Base-by-base conservation (phyloP, 2,329 filamentous ascomycete genomes). In the Hymenoscyphus fructigenus region DNA sequence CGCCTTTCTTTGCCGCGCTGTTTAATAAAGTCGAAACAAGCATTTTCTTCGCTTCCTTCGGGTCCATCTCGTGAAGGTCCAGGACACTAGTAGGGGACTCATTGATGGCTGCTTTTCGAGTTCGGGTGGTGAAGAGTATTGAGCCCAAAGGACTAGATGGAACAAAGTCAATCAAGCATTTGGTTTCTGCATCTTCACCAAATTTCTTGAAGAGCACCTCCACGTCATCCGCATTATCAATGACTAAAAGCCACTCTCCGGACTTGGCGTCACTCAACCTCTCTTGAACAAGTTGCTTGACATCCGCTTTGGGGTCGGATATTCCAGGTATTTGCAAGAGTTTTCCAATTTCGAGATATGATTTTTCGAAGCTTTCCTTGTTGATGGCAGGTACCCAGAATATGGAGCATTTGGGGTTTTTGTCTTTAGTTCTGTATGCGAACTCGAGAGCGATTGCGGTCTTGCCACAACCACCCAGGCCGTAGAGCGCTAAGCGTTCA, bases 191-290 rank as follows among this genome's bases (percentile, higher is more conserved):
- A n/a, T 3, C 23, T 5, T 29, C 29, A 3, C 26, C 44, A 14
- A 20, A 14, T 20, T 36, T 61, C 6, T 10, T 23, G n/a, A 55
- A 32, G 3, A 28, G 20, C 29, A 61, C 20, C 1, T 53, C 41
- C 3, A 61, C 9, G 14, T 61, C 59, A 38, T 61, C 44, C 6
- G 59, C 59, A 26, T 61, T 61, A 23, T 61, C 59, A 36, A 61
- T 14, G 6, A 61, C 26, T n/a, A 61, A 15, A n/a, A 61, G 28
- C 59, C 59, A 56, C 34, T 32, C 26, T 7, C 59, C 59, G 3
- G 44, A 17, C 5, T 38, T 61, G 2, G 26, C 12, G 15, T 56
- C 6, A 26, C 29, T 36, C 28, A 61, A 28, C 9, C 23, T 12
- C 1, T n/a, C 4, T 38, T 61, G 26, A 2, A 61, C 23, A 36